phyloP scores from a whole-genome alignment of 148 eudicot species.

The Arctostaphylos glauca region DNA sequence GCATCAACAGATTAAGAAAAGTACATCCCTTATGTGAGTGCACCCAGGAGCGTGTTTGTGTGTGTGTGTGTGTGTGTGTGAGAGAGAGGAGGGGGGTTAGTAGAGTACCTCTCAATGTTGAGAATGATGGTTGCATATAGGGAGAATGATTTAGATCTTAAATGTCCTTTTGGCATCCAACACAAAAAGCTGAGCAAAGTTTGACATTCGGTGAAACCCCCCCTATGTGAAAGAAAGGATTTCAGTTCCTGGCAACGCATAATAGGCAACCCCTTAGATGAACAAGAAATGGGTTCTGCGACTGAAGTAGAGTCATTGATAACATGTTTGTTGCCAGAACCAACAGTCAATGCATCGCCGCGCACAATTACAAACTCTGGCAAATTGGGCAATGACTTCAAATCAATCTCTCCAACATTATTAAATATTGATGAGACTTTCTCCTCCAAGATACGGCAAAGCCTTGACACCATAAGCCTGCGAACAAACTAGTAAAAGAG shows the following conservation, averaged over 20 bases:
- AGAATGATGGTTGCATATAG: conserved; percentile 45
- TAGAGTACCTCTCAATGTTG: conserved; percentile 74
- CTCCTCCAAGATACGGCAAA: conserved; percentile 56
- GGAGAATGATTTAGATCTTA: conserved; percentile 49
- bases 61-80: neutral
- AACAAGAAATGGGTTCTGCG: conserved; percentile 14
- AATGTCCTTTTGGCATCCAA: conserved; percentile 57
- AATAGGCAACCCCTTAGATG: conserved; percentile 16
- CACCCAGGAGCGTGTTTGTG: neutral
- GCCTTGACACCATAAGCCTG: conserved; percentile 71
- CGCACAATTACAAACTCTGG: conserved; percentile 37
- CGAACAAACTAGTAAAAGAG: conserved; percentile 61
- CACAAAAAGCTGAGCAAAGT: conserved; percentile 51
- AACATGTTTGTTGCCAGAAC: conserved; percentile 23
- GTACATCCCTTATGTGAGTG: neutral
- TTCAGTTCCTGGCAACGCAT: conserved; percentile 24
- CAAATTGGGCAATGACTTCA: conserved; percentile 61
- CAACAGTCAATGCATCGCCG: conserved; percentile 29
- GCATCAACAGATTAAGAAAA: conserved; percentile 7
- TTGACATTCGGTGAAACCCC: conserved; percentile 41
- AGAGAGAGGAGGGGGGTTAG: neutral
- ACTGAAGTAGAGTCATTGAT: conserved; percentile 18
- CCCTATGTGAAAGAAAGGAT: conserved; percentile 23
- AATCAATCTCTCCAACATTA: conserved; percentile 32
- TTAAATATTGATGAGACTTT: conserved; percentile 36